phyloP scores from a whole-genome alignment of 306 rosid genomes.

The Quercus aquifolioides region DNA sequence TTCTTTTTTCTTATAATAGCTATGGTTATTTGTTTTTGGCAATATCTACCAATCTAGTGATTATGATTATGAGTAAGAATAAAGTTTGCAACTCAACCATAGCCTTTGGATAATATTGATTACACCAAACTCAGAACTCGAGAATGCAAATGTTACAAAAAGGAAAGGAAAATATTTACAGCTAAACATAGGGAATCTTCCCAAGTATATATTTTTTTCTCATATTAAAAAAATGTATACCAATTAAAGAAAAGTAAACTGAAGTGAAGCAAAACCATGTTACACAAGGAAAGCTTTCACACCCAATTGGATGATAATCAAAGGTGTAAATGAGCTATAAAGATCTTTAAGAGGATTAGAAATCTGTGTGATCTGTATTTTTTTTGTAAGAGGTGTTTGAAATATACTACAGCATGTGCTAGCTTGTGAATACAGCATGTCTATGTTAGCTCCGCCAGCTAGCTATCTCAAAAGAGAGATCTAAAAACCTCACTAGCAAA shows the following conservation, averaged over 20 bases:
- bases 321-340: too few relatives aligned
- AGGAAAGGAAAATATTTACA: background rate
- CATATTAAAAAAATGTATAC: background rate
- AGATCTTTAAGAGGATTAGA: background rate
- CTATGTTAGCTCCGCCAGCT: conserved; percentile 42
- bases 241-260: background rate
- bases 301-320: too few relatives aligned
- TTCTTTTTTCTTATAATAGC: background rate
- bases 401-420: conserved; percentile 34
- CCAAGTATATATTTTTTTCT: background rate
- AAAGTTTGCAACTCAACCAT: background rate
- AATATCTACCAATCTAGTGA: background rate
- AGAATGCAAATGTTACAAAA: background rate
- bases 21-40: background rate
- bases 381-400: background rate
- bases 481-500: background rate
- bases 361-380: background rate
- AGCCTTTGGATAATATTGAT: background rate
- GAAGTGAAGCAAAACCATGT: background rate
- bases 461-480: background rate
- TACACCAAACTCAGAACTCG: background rate
- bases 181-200: background rate
- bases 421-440: conserved; percentile 42
- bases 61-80: background rate
- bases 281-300: background rate